A percentile compares a stretch with the other conserved stretches of the same genome.
Conservation (phyloP, 257 asterid species). For the Jaltomata sinuosa region DNA sequence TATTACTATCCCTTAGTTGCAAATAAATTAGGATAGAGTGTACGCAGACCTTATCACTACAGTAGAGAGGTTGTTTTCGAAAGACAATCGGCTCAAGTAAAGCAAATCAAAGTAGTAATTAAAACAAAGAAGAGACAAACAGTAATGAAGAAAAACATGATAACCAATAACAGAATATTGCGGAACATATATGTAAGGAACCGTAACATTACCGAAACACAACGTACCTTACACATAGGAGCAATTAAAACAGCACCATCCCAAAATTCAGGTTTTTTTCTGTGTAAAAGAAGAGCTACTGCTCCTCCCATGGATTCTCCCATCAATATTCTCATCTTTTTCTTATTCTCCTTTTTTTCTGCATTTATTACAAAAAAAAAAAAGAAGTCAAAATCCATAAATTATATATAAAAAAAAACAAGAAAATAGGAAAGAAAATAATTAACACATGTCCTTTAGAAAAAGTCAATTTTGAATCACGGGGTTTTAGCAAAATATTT, state of each 20-base stretch:
- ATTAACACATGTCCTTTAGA: background rate
- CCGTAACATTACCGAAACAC: too few relatives aligned
- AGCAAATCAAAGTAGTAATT: too few relatives aligned
- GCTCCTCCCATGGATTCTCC: constrained; percentile 90
- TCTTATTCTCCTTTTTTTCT: constrained; percentile 41
- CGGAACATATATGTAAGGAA: too few relatives aligned
- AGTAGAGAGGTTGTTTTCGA: too few relatives aligned
- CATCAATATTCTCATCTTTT: constrained; percentile 50
- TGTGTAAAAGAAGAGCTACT: constrained; percentile 39
- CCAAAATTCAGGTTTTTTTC: constrained; percentile 53
- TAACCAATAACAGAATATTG: too few relatives aligned
- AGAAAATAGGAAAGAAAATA: background rate
- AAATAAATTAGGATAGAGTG: too few relatives aligned
- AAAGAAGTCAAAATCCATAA: background rate
- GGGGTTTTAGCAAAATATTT: background rate
- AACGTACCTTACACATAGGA: constrained; percentile 59
- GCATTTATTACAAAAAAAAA: background rate
- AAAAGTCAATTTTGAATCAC: background rate
- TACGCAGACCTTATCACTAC: too few relatives aligned
- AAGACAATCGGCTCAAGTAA: too few relatives aligned
- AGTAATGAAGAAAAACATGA: too few relatives aligned
- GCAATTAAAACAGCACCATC: constrained; percentile 58
- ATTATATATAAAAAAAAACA: background rate
- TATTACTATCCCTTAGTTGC: too few relatives aligned
- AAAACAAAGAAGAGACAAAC: too few relatives aligned